Evolutionary conservation across 805 yeast species (phyloP).

Genomic region (Ogataea chonburiensis): DNA sequence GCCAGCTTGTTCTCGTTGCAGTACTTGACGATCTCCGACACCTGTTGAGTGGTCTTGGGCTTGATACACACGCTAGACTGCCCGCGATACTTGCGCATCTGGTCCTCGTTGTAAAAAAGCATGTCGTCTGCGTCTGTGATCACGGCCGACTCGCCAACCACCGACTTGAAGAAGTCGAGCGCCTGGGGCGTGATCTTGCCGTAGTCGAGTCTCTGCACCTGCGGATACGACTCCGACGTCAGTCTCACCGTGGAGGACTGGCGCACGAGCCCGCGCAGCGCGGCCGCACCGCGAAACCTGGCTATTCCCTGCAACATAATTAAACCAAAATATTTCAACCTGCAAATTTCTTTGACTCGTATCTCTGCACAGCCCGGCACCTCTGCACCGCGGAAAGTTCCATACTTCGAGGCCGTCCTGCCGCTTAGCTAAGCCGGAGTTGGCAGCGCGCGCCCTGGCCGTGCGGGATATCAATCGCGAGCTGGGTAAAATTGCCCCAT

Average conservation of each 20-base stretch:
- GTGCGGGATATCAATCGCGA: too few relatives aligned
- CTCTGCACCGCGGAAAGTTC: too few relatives aligned
- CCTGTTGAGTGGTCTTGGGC: constrained; percentile 79
- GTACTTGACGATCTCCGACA: constrained; percentile 71
- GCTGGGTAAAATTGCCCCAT: too few relatives aligned
- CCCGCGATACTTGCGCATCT: constrained; percentile 94
- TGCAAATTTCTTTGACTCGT: too few relatives aligned
- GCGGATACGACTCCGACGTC: constrained; percentile 70
- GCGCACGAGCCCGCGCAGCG: constrained; percentile 4
- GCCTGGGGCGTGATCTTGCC: constrained; percentile 56
- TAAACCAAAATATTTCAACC: too few relatives aligned
- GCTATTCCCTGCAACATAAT: constrained; percentile 4
- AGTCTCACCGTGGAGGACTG: constrained; percentile 31
- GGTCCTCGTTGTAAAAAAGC: constrained; percentile 77
- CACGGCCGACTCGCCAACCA: constrained; percentile 52
- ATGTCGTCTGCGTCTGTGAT: constrained; percentile 63
- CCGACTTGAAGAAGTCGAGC: constrained; percentile 54
- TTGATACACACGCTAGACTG: constrained; percentile 76
- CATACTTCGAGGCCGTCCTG: too few relatives aligned
- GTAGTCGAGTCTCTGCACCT: constrained; percentile 52
- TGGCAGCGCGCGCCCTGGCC: too few relatives aligned
- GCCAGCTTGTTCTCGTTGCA: constrained; percentile 78
- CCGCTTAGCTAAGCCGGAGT: constrained; percentile 7
- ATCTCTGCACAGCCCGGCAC: too few relatives aligned
- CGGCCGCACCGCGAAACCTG: not conserved